phyloP scores from a whole-genome alignment of 345 rosid species.

The Citrus mangshanensis region DNA sequence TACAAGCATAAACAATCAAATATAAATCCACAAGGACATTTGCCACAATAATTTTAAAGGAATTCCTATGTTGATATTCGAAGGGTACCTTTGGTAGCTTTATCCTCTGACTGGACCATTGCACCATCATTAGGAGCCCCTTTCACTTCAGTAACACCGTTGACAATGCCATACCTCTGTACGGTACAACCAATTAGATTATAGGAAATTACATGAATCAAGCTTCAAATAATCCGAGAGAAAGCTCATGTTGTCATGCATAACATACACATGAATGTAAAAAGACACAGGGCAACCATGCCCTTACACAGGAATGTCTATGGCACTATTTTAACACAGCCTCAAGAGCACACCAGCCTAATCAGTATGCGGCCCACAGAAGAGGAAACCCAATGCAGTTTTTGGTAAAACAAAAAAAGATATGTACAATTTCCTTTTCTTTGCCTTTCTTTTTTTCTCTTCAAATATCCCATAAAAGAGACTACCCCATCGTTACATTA shows the following conservation, averaged over 20 bases:
- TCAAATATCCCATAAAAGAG: background rate
- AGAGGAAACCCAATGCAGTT: background rate
- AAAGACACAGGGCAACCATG: too few relatives aligned
- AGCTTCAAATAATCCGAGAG: background rate
- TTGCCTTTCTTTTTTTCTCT: too few relatives aligned
- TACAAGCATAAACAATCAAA: background rate
- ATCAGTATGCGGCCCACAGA: background rate
- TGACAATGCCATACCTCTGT: constrained; percentile 85
- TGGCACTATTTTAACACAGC: background rate
- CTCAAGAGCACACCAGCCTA: background rate
- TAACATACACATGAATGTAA: too few relatives aligned
- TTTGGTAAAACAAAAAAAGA: background rate
- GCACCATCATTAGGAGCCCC: constrained; percentile 43
- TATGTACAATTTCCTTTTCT: background rate
- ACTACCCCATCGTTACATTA: background rate
- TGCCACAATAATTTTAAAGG: background rate
- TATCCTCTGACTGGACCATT: constrained; percentile 50
- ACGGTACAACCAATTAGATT: too few relatives aligned
- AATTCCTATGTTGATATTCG: background rate
- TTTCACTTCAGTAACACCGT: constrained; percentile 51
- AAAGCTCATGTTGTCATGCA: too few relatives aligned
- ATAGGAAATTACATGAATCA: background rate
- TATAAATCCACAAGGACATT: constrained; percentile 1
- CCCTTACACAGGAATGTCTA: background rate
- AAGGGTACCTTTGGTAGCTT: constrained; percentile 55